Percentiles rank a stretch among this genome's conserved stretches.
phyloP scores from a whole-genome alignment of 2,329 filamentous ascomycete species.

The Pyricularia grisea region DNA sequence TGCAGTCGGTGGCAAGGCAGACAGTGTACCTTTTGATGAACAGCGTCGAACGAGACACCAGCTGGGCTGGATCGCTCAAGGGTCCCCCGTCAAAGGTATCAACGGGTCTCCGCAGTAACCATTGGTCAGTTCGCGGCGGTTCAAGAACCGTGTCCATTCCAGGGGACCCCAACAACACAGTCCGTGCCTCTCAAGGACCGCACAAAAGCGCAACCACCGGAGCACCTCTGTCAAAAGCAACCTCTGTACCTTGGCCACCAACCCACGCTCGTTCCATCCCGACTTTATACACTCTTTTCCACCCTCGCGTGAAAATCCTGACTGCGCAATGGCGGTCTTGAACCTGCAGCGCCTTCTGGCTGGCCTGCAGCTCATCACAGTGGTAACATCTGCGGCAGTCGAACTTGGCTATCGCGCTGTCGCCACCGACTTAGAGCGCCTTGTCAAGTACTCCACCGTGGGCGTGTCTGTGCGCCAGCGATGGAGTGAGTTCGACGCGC shows the following conservation, averaged over 20 bases:
- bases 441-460: not conserved
- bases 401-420: not conserved
- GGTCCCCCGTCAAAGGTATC: not conserved
- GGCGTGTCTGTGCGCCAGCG: not conserved
- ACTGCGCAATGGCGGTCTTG: not conserved
- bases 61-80: not conserved
- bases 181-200: not conserved
- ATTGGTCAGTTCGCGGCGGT: not conserved
- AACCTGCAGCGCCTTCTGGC: not conserved
- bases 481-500: not conserved
- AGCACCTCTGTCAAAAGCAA: not conserved
- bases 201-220: not conserved
- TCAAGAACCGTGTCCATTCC: not conserved
- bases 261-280: not conserved
- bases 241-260: not conserved
- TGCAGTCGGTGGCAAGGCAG: not conserved
- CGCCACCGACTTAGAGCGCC: not conserved
- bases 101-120: not conserved
- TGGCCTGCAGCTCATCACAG: not conserved
- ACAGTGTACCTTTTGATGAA: not conserved
- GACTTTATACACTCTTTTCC: not conserved
- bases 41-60: not conserved
- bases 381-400: not conserved
- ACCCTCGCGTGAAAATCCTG: not conserved
- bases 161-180: not conserved